Percentiles rank a stretch among this genome's conserved stretches.
Conservation (phyloP, 441 rosid genomes). For the Geranium incanum region DNA sequence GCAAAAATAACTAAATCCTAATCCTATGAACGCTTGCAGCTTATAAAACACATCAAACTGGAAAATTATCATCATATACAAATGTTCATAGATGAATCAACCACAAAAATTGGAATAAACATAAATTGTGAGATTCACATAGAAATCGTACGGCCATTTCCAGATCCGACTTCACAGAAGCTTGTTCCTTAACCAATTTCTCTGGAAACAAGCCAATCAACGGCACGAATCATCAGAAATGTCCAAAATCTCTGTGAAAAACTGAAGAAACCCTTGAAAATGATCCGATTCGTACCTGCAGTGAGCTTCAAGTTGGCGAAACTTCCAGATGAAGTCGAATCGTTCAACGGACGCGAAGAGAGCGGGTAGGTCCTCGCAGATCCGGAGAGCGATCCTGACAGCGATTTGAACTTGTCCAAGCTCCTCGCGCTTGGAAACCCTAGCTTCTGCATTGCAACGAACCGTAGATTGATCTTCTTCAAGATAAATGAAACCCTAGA, state of each 20-base stretch:
- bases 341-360: conserved; percentile 45
- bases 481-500: conserved; percentile 16
- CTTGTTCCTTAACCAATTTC: conserved; percentile 83
- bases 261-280: background rate
- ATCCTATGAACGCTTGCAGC: background rate
- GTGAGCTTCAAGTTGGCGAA: conserved; percentile 73
- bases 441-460: conserved; percentile 55
- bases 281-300: conserved; percentile 44
- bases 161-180: conserved; percentile 68
- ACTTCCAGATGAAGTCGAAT: conserved; percentile 50
- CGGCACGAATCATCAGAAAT: conserved; percentile 19
- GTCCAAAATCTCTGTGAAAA: conserved; percentile 3
- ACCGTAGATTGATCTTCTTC: conserved; percentile 4
- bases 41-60: background rate
- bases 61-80: no score
- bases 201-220: conserved; percentile 41
- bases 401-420: conserved; percentile 43
- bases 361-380: conserved; percentile 43
- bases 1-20: background rate
- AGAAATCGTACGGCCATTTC: conserved; percentile 63
- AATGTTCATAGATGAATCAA: background rate
- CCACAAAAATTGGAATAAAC: background rate
- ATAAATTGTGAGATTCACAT: background rate
- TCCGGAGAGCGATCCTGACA: conserved; percentile 33
- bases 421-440: conserved; percentile 64